Percentiles rank a stretch among this genome's conserved stretches.
These are phyloP conservation scores for Withania somnifera DNA, from an alignment of 305 asterid species.

Conservation along the genomic window DNA sequence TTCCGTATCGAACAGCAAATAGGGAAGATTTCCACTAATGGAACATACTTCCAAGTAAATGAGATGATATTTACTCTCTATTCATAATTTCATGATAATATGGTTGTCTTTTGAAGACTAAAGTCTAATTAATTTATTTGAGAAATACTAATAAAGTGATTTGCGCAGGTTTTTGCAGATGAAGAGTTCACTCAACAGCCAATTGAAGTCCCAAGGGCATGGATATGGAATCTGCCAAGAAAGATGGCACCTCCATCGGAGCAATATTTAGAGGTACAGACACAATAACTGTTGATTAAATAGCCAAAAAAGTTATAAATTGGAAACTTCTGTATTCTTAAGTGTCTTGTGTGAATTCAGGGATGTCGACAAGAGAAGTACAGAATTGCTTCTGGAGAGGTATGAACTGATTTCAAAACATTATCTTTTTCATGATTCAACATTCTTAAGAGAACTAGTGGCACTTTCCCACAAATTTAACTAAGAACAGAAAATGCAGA, in stretches of 20 bases:
- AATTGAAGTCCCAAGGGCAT: constrained; percentile 24
- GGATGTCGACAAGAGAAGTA: constrained; percentile 14
- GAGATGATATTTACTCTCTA: not conserved
- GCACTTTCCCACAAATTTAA: not conserved
- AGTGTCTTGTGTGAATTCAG: constrained; percentile 3
- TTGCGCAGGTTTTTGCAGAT: constrained; percentile 43
- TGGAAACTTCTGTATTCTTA: not conserved
- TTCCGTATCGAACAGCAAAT: constrained; percentile 14
- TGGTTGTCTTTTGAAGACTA: no score
- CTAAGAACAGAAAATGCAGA: not conserved
- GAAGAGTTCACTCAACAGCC: constrained; percentile 32
- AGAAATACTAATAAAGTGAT: not conserved
- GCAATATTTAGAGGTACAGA: constrained; percentile 38
- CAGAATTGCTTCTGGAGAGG: constrained; percentile 19
- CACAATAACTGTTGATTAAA: not conserved
- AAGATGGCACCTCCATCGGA: constrained; percentile 25
- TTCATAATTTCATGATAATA: not conserved
- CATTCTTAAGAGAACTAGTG: not conserved
- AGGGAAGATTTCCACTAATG: constrained; percentile 8
- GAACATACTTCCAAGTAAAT: constrained; percentile 7
- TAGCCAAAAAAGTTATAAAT: not conserved
- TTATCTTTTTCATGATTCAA: not conserved
- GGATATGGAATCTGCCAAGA: constrained; percentile 15
- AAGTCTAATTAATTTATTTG: not conserved
- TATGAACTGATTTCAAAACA: not conserved